Evolutionary conservation across 176 grass and related monocot species (phyloP).

Genomic region (Otatea glauca): DNA sequence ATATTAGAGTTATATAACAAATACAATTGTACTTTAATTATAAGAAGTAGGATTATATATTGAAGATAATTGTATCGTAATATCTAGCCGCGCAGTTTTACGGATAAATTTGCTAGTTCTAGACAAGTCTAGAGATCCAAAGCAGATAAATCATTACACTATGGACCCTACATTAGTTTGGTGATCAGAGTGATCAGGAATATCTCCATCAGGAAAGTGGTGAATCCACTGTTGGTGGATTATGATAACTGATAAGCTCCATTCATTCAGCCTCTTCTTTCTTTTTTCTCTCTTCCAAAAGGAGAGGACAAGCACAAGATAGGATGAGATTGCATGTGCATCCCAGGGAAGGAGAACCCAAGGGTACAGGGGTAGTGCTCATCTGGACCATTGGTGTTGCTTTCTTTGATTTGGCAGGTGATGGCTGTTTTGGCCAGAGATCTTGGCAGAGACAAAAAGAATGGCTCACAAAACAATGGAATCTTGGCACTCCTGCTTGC

Average conservation of each 20-base stretch:
- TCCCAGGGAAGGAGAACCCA: background rate
- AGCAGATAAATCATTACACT: constrained; percentile 19
- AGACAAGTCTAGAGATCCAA: constrained; percentile 14
- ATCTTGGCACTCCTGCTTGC: constrained; percentile 31
- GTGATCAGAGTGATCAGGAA: constrained; percentile 10
- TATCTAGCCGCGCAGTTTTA: too few relatives aligned
- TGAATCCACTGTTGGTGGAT: constrained; percentile 46
- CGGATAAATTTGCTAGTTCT: background rate
- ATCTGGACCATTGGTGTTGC: constrained; percentile 28
- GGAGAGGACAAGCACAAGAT: constrained; percentile 22
- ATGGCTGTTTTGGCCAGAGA: constrained; percentile 8
- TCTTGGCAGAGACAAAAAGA: constrained; percentile 34
- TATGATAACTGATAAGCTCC: constrained; percentile 11
- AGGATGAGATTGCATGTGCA: constrained; percentile 48
- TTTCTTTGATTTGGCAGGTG: constrained; percentile 30
- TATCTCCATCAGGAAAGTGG: constrained; percentile 34
- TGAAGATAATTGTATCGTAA: too few relatives aligned
- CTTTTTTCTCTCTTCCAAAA: background rate
- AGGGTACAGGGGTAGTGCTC: background rate
- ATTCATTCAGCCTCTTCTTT: background rate
- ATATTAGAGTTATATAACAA: too few relatives aligned
- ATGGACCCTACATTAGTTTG: background rate
- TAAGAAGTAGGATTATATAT: too few relatives aligned
- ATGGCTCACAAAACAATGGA: constrained; percentile 33
- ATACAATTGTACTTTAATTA: too few relatives aligned